Base-by-base conservation (phyloP, 257 asterid species). In the Nicotiana noctiflora region DNA sequence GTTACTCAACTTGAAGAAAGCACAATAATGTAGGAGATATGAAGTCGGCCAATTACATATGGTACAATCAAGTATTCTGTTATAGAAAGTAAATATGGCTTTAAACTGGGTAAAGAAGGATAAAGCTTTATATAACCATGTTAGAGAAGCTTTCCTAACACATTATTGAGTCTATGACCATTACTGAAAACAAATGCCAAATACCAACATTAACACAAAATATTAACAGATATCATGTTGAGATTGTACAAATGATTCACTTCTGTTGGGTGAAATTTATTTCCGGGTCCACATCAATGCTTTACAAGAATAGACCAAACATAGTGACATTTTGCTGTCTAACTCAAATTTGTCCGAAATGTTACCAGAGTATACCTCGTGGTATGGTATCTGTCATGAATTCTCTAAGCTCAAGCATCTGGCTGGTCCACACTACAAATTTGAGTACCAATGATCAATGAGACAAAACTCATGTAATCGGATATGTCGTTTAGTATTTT, bases 21-120 rank as follows among this genome's bases (percentile, higher is more conserved):
- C 61, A 49, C 44, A 74, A 49, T 2, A 57, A 49, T 19, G 3
- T 72, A 21, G 78, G 60, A 23, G 19, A 57, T 19, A 21, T 10
- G 8, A 21, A 23, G 23, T 72, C 3, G 60, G 77, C 14, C 37
- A 13, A 72, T 70, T 29, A 70, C 23, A 27, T 19, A 72, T 14
- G 19, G 23, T 72, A 49, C 78, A 72, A 46, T 72, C 61, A 72
- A 44, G 25, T 14, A 23, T 11, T 49, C 15, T 51, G 37, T 21
- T 19, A 21, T 64, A 72, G 77, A 72, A 44, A 46, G 77, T 44
- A 72, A 72, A 72, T 72, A 72, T 46, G 59, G 59, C 77, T 23
- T n/a, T 72, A 15, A 72, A 40, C 32, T 40, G 27, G 32, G 76
- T 1, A 2, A 72, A 44, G 19, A 46, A 72, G 21, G 77, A 51